phyloP scores from a whole-genome alignment of 768 basidiomycete genomes.

The Trametes coccinea region DNA sequence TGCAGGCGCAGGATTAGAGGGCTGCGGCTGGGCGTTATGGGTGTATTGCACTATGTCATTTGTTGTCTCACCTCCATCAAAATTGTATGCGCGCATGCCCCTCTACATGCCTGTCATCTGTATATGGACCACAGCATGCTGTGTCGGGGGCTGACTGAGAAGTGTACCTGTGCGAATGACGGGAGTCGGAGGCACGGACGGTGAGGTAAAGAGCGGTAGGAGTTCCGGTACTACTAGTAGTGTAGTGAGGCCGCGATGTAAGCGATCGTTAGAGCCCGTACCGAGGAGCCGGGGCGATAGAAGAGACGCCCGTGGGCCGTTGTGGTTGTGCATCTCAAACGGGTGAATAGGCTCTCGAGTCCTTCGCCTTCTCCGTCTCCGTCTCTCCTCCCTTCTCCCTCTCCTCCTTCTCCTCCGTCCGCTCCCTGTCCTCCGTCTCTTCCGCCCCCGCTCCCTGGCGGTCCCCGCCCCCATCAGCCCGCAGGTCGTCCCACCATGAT shows the following conservation, averaged over 20 bases:
- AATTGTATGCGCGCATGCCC: conserved; percentile 39
- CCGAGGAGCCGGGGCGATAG: conserved; percentile 22
- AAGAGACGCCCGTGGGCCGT: conserved; percentile 22
- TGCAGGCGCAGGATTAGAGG: conserved; percentile 67
- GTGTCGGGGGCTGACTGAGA: neutral
- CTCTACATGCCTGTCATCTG: conserved; percentile 25
- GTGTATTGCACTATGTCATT: conserved; percentile 36
- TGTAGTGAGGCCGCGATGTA: neutral
- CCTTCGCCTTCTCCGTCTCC: conserved; percentile 17
- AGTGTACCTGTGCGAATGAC: conserved; percentile 3
- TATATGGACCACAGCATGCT: conserved; percentile 10
- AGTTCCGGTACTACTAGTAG: neutral
- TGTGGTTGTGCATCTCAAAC: conserved; percentile 25
- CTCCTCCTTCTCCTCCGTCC: conserved; percentile 29
- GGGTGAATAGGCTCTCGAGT: conserved; percentile 13
- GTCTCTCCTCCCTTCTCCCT: conserved; percentile 31
- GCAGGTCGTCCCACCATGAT: conserved; percentile 39
- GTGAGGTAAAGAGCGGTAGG: neutral
- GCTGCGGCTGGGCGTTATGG: conserved; percentile 34
- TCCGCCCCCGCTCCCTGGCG: conserved; percentile 39
- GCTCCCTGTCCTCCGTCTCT: conserved; percentile 34
- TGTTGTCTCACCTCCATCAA: conserved; percentile 32
- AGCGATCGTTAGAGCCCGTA: neutral
- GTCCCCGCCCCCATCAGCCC: conserved; percentile 37
- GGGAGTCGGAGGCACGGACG: neutral